Base-by-base conservation (phyloP, 768 basidiomycete species). In the Stropharia rugosoannulata region DNA sequence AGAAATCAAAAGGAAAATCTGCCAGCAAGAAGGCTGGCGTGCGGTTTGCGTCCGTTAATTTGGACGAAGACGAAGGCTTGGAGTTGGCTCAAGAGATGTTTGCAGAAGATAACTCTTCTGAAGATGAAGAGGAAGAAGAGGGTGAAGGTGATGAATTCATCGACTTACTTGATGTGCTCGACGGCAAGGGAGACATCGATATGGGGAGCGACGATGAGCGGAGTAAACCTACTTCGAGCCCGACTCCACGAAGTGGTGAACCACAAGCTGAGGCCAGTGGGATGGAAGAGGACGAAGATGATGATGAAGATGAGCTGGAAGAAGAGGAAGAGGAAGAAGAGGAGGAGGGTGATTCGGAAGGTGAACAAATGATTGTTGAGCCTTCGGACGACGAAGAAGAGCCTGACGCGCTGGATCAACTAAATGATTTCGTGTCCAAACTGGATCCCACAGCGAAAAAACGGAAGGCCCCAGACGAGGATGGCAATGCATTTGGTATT, bases 351-450 rank as follows among this genome's bases (percentile, higher is more conserved):
- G 70, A 71, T 0, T 74, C 74, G 0, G 75, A 80, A 19, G 80
- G 80, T 29, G 75, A 75, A n/a, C 72, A 78, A 36, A 69, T 73
- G 18, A 75, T 73, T 35, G 75, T 75, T 35, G 73, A 76, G 3
- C 76, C 75, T 5, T 78, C 75, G 2, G 86, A 84, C 19, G 76
- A 80, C 12, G 79, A 76, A 1, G 22, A 22, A 22, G 78, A 76
- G n/a, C 75, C 78, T 0, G 81, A 77, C 58, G 86, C 86, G 0
- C 76, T 94, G 8, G 83, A 84, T 18, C 80, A 84, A 38, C 82
- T 98, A 2, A 84, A 87, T 55, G 75, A 71, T 13, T 92, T 93
- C 62, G 84, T 97, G 44, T 81, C 86, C 0, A 77, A 70, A 13
- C 82, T 96, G 46, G 84, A 87, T 56, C 68, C 83, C 5, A 67